Conservation (phyloP, 1,139 yeast species). For the Scheffersomyces illinoinensis region DNA sequence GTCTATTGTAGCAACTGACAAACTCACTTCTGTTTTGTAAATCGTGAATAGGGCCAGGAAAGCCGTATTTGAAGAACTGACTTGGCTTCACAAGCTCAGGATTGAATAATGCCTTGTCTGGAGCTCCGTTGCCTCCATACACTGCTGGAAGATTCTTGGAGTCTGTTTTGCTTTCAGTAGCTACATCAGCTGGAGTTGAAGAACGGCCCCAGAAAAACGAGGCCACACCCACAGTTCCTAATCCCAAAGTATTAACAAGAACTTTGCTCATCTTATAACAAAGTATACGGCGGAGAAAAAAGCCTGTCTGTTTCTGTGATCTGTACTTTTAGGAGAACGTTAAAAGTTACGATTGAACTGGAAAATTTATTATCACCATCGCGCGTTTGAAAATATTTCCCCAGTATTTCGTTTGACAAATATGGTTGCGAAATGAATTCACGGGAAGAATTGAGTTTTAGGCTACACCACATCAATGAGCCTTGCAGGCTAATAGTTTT, state of each 20-base stretch:
- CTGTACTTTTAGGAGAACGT: not conserved
- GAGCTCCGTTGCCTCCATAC: constrained; percentile 11
- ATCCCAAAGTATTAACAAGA: constrained; percentile 30
- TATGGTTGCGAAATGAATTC: not conserved
- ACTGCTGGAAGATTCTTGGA: constrained; percentile 16
- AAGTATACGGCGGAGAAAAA: not conserved
- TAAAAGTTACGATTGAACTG: not conserved
- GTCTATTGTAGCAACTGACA: constrained; percentile 82
- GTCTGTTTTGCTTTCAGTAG: constrained; percentile 8
- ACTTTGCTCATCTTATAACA: constrained; percentile 29
- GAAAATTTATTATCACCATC: not conserved
- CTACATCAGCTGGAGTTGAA: constrained; percentile 14
- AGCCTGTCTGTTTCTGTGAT: not conserved
- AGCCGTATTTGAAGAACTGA: constrained; percentile 83
- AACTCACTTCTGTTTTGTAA: constrained; percentile 72
- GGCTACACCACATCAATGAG: not conserved
- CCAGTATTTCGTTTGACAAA: not conserved
- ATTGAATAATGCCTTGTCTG: constrained; percentile 17
- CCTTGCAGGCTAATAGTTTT: not conserved
- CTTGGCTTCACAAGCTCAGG: constrained; percentile 57
- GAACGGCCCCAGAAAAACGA: constrained; percentile 47
- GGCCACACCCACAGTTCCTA: constrained; percentile 43
- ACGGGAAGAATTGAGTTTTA: not conserved
- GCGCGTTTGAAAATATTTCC: not conserved
- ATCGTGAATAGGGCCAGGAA: constrained; percentile 94